Evolutionary conservation across 768 basidiomycete species (phyloP), one percentile per base, ranked within the genome.

Genomic region (Auriculariales sp.): DNA sequence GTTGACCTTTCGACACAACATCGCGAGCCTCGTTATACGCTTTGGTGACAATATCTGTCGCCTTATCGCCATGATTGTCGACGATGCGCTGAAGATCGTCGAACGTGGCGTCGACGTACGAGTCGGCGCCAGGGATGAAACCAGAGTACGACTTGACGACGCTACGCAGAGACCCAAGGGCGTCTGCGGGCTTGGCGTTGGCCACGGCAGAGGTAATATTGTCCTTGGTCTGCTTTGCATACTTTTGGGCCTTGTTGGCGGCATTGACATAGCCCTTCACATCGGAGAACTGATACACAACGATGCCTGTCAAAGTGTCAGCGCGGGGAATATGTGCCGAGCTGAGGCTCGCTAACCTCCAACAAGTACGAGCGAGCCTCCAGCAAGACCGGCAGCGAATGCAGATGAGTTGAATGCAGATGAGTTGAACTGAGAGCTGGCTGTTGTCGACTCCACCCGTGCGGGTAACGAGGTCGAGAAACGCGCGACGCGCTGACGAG

Each of bases 51-150:
- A 72, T 66, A 11, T 42, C 56, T 50, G 62, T 63, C 6, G 68
- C 66, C 51, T 73, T 70, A 24, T 68, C 65, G 3, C 62, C 54
- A 44, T 73, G 69, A 15, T 61, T 57, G 28, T 66, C 63, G 28
- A 64, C 61, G 11, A 68, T 55, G 47, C 64, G 57, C 42, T 68
- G 68, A 33, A 72, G 53, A n/a, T 58, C 57, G 55, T 73, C 69
- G 54, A 75, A 74, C 0, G 62, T 66, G 39, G 52, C 56, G 59
- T 74, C 71, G 49, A 74, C 62, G 34, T 68, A 50, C 4, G 61
- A 45, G 2, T 60, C 61, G 0, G 69, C 63, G 2, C 67, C 67
- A 1, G 72, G 72, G 28, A 73, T 54, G 46, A 64, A 52, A 28
- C 60, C 61, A 27, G 66, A 59, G 56, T 72, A 72, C 10, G 68